Evolutionary conservation across 2,329 filamentous ascomycete species (phyloP).

Genomic region (Exutisphaerella laricina): DNA sequence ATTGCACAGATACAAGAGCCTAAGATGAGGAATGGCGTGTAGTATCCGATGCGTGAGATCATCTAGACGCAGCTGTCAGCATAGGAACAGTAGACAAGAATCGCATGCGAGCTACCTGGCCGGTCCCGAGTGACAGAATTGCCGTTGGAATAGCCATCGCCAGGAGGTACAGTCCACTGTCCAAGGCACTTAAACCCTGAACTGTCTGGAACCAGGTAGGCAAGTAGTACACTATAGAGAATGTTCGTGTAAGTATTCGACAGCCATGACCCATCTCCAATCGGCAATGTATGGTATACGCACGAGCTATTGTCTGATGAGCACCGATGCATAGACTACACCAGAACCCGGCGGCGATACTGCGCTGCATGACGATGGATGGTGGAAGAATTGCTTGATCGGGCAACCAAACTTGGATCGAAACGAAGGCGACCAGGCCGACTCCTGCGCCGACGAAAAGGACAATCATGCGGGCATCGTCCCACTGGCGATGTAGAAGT

Average conservation of each 20-base stretch:
- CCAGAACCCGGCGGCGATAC: slow-evolving; percentile 14
- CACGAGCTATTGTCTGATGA: slow-evolving; percentile 5
- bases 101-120: too few species aligned
- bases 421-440: slow-evolving; percentile 10
- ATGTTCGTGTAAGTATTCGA: too few species aligned
- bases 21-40: slow-evolving; percentile 41
- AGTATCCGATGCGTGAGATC: slow-evolving; percentile 39
- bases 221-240: neutral
- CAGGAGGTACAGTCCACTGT: slow-evolving; percentile 16
- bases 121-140: slow-evolving; percentile 35
- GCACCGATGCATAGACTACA: slow-evolving; percentile 12
- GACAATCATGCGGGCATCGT: slow-evolving; percentile 36
- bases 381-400: neutral
- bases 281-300: neutral
- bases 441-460: slow-evolving; percentile 32
- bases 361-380: slow-evolving; percentile 7
- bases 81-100: too few species aligned
- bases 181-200: slow-evolving; percentile 7
- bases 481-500: slow-evolving; percentile 38
- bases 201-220: slow-evolving; percentile 17
- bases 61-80: too few species aligned
- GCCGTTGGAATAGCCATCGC: slow-evolving; percentile 34
- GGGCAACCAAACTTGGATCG: too few species aligned
- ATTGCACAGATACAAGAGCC: slow-evolving; percentile 39
- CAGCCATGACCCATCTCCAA: neutral